These are phyloP conservation scores for Cyberlindnera nakhonratchasimensis DNA, from an alignment of 805 yeast species.

Conservation along the genomic window DNA sequence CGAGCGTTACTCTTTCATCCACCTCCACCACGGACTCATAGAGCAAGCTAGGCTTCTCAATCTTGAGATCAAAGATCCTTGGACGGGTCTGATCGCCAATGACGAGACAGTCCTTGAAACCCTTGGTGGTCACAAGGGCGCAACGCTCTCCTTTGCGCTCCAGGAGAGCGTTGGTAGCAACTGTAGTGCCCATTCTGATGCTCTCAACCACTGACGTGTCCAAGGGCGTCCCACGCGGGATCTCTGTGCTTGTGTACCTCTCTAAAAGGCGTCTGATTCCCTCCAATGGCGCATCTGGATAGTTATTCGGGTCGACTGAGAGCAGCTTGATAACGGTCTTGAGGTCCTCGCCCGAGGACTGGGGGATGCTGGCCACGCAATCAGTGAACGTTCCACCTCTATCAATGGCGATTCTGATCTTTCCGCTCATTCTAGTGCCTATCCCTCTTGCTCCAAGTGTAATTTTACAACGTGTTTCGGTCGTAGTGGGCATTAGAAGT, in stretches of 20 bases:
- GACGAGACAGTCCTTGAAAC: constrained; percentile 74
- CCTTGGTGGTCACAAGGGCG: constrained; percentile 82
- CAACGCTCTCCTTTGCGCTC: constrained; percentile 91
- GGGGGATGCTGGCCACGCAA: constrained; percentile 41
- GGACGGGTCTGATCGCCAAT: constrained; percentile 95
- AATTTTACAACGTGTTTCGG: too few relatives aligned
- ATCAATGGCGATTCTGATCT: constrained; percentile 41
- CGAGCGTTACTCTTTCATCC: constrained; percentile 87
- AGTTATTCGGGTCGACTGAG: constrained; percentile 86
- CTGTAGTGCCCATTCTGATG: constrained; percentile 90
- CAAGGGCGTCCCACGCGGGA: constrained; percentile 58
- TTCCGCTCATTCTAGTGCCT: background rate
- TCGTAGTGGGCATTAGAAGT: too few relatives aligned
- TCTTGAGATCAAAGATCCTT: constrained; percentile 77
- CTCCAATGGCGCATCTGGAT: constrained; percentile 88
- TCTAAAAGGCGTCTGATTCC: constrained; percentile 82
- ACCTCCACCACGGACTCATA: constrained; percentile 78
- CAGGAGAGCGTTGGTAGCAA: constrained; percentile 90
- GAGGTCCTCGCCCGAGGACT: constrained; percentile 44
- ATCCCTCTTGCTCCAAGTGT: too few relatives aligned
- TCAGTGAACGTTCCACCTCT: constrained; percentile 93
- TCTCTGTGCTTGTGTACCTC: constrained; percentile 45
- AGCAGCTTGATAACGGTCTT: constrained; percentile 74
- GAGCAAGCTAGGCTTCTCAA: constrained; percentile 65
- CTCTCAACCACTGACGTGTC: constrained; percentile 62